A percentile compares a stretch with the other conserved stretches of the same genome.
These are phyloP conservation scores for Mariannaea elegans DNA, from an alignment of 2,329 filamentous ascomycete genomes.

Conservation along the genomic window DNA sequence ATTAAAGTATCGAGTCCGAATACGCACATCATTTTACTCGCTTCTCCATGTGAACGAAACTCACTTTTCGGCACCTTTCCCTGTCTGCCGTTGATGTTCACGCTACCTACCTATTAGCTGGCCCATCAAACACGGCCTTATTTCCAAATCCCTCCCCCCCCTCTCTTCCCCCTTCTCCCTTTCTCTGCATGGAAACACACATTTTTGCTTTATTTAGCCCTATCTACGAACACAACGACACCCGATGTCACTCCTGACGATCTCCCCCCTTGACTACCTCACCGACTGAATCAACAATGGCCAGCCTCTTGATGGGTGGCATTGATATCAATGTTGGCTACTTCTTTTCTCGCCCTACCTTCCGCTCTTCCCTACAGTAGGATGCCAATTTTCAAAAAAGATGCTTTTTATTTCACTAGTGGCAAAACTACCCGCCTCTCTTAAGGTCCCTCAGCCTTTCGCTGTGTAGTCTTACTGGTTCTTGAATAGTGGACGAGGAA, in stretches of 20 bases:
- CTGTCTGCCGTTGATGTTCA: background rate
- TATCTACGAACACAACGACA: background rate
- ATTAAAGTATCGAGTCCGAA: background rate
- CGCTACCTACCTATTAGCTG: background rate
- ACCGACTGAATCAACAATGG: no score
- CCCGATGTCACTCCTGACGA: background rate
- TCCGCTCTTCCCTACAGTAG: no score
- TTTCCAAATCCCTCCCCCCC: no score
- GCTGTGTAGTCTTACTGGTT: slow-evolving; percentile 2
- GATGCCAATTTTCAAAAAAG: no score
- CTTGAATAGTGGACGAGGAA: background rate
- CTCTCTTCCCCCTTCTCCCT: background rate
- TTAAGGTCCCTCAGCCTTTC: background rate
- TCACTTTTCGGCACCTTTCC: background rate
- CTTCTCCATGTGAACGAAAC: background rate
- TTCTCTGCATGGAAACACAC: slow-evolving; percentile 1
- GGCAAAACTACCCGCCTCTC: slow-evolving; percentile 13
- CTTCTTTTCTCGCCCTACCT: background rate
- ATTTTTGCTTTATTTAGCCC: background rate
- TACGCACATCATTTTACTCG: background rate
- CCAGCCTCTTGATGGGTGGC: no score
- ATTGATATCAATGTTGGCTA: background rate
- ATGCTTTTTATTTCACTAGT: slow-evolving; percentile 13
- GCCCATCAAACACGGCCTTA: slow-evolving; percentile 2
- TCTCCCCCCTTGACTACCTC: no score